Base-by-base conservation (phyloP, 768 basidiomycete genomes). In the Suillus lakei region DNA sequence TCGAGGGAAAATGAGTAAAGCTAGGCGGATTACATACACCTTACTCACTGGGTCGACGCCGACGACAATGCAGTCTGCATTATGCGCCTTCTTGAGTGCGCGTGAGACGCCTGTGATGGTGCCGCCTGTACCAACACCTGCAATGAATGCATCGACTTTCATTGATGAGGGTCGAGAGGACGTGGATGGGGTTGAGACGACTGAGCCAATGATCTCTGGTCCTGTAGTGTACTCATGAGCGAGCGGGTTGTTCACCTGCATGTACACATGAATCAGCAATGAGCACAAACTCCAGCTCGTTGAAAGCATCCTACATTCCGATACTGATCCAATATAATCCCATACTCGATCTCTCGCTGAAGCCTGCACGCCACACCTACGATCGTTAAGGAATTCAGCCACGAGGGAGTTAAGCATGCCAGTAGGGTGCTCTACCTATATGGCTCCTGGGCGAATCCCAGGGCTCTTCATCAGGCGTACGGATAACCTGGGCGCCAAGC, bases 321-420 rank as follows among this genome's bases (percentile, higher is more conserved):
- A 74, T 93, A 99, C 76, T 99, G 98, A 76, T 99, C 93, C 12
- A 99, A 84, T 69, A 99, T 98, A 72, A 99, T 85, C 4, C 86
- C 95, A 64, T 91, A 74, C 0, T 94, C 93, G 34, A 96, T 96
- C 74, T 90, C 86, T 58, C 86, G 83, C 68, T 90, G 86, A 23
- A 99, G 81, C 55, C 84, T 85, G 69, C 87, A 81, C 15, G 97
- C 97, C 66, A 98, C 90, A 68, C 95, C 96, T 97, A 71, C 74
- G 77, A 84, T 88, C 89, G 89, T 90, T 86, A 84, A 90, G 90
- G 89, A 89, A 90, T 91, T 92, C 89, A 92, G 88, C 86, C 87
- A 88, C 86, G 88, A 91, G 84, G 81, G 74, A 78, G 71, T 76
- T 18, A 64, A 68, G 62, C 62, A 62, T 61, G 44, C 26, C 66